Evolutionary conservation across 169 alveolate genomes (phyloP), one percentile per base, ranked within the genome.

Genomic region (Eimeria falciformis): DNA sequence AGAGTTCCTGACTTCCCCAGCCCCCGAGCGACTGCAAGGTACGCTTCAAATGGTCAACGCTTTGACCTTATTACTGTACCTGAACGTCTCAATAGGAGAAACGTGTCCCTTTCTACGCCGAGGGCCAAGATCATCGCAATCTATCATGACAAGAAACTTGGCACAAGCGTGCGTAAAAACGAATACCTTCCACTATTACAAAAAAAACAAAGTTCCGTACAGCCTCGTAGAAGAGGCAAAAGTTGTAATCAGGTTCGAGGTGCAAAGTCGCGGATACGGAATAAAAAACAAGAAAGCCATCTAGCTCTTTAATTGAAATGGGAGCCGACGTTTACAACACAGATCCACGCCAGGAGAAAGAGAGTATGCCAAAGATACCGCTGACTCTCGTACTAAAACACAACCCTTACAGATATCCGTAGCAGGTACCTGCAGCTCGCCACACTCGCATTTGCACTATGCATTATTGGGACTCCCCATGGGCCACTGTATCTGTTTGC

Each of bases 11-110:
- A 75, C 46, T 43, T 17, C 85, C 21, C 66, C 85, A 40, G 3
- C 85, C 85, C 85, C 85, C 5, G 66, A 43, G 14, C 85, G 85
- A 7, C 25, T 45, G 85, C 66, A 75, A 75, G 85, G 85, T 75
- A 43, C 27, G 1, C 33, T 12, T 17, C n/a, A 7, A 12, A 21
- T 12, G 58, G 6, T 47, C 14, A 14, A 47, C 14, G 6, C 1
- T 6, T 5, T 29, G 0, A 73, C 33, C 37, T 9, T 11, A 18
- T 11, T 14, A 2, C 40, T 43, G 9, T 14, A 5, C 23, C 58
- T 25, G 17, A 3, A 5, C 27, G 11, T 29, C 4, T 29, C 33
- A 43, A 2, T 12, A 75, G 85, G 85, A 21, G 66, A 75, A 50
- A 21, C n/a, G 17, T 75, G 85, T 40, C 85, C 85, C 0, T n/a